Conservation (phyloP, 495 filamentous ascomycete species). For the Podospora pseudopauciseta region DNA sequence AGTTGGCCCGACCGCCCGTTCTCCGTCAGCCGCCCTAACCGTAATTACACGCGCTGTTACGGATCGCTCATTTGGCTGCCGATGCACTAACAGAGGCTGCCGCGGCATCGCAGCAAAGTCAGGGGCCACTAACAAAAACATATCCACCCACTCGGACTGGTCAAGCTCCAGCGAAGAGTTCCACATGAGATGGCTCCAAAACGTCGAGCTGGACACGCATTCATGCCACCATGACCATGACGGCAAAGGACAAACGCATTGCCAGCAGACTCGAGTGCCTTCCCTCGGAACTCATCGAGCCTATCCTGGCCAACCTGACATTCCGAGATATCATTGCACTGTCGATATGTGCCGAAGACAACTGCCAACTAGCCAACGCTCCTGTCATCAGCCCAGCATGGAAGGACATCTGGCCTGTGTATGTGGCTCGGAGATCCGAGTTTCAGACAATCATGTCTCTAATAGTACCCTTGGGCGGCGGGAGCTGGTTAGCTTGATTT, state of each 20-base stretch:
- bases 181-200: too few relatives aligned
- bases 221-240: not conserved
- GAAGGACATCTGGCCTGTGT: not conserved
- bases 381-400: constrained; percentile 17
- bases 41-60: constrained; percentile 8
- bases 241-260: not conserved
- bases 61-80: constrained; percentile 5
- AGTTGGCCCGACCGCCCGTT: constrained; percentile 3
- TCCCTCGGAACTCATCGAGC: constrained; percentile 23
- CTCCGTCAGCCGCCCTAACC: not conserved
- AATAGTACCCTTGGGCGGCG: constrained; percentile 6
- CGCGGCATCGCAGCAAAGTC: not conserved
- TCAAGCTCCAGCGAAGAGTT: not conserved
- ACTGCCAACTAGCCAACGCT: constrained; percentile 1
- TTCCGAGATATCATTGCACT: constrained; percentile 21
- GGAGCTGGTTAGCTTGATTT: too few relatives aligned
- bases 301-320: constrained; percentile 17
- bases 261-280: constrained; percentile 24
- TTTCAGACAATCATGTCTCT: constrained; percentile 13
- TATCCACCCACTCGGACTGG: not conserved
- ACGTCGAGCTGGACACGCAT: too few relatives aligned
- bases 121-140: not conserved
- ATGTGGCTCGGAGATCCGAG: not conserved
- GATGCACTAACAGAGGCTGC: constrained; percentile 10
- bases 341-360: not conserved